Conservation (phyloP, 208 protist genomes). For the Leishmania martiniquensis region DNA sequence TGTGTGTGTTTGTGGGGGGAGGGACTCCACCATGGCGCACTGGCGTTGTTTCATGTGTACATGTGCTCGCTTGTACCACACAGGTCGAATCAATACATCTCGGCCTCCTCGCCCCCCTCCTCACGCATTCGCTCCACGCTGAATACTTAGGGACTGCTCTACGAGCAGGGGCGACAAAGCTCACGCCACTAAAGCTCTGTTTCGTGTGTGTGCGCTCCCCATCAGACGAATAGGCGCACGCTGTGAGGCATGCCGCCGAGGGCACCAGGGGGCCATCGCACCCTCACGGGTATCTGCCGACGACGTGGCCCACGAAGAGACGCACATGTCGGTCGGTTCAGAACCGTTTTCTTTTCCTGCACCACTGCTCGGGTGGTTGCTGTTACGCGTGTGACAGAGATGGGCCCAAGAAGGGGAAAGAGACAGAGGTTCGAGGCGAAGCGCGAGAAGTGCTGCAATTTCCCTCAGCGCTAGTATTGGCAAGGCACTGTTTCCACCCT, state of each 20-base stretch:
- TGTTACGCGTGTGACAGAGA: not conserved
- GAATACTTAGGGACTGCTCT: not conserved
- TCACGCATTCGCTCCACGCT: not conserved
- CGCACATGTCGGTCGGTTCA: no score
- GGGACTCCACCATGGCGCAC: no score
- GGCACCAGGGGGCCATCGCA: not conserved
- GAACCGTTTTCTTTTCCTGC: not conserved
- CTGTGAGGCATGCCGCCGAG: not conserved
- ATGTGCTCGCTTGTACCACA: not conserved
- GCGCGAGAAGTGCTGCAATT: no score
- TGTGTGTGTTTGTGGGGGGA: not conserved
- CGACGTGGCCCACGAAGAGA: no score
- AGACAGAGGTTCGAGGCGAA: not conserved
- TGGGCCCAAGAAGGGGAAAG: not conserved
- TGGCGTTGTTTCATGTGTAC: no score
- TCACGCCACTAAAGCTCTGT: not conserved
- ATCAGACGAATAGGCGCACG: not conserved
- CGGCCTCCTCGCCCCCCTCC: not conserved
- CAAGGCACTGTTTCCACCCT: not conserved
- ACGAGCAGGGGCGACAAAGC: not conserved
- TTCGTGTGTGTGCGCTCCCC: not conserved
- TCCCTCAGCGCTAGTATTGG: not conserved
- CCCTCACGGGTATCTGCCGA: no score
- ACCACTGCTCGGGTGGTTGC: not conserved
- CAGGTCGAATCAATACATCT: not conserved